Evolutionary conservation across 177 flowering plant species (phyloP).

Genomic region (Tripterygium wilfordii): DNA sequence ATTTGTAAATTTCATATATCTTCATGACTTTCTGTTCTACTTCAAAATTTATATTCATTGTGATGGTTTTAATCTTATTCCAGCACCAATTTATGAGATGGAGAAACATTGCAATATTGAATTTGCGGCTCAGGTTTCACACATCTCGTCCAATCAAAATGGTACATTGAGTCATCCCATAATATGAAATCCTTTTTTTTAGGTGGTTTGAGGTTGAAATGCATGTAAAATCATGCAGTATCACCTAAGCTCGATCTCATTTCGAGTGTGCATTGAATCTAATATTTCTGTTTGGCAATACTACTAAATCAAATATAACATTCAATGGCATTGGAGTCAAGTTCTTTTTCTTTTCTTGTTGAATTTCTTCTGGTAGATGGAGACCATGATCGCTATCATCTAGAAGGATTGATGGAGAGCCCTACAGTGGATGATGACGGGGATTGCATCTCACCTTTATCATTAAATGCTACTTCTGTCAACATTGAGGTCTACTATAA

Average conservation of each 20-base stretch:
- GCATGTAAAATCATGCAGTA: too few species aligned
- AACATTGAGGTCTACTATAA: conserved; percentile 91
- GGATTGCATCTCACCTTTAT: conserved; percentile 83
- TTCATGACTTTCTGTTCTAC: too few species aligned
- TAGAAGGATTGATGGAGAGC: conserved; percentile 93
- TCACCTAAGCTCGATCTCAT: too few species aligned
- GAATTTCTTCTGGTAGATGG: conserved; percentile 39
- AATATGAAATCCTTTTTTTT: too few species aligned
- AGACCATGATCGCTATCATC: conserved; percentile 64
- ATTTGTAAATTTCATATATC: conserved; percentile 58
- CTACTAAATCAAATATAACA: too few species aligned
- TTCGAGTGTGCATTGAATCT: too few species aligned
- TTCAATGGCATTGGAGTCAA: too few species aligned
- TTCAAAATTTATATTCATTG: too few species aligned
- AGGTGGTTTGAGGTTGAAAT: too few species aligned
- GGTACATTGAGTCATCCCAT: conserved; percentile 44
- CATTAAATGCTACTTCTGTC: conserved; percentile 84
- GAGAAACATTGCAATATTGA: conserved; percentile 93
- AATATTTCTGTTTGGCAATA: too few species aligned
- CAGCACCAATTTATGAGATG: conserved; percentile 79
- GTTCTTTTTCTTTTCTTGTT: too few species aligned
- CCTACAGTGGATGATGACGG: conserved; percentile 86
- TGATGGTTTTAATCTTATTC: too few species aligned
- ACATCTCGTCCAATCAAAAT: conserved; percentile 42
- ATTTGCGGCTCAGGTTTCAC: conserved; percentile 84